Conservation (phyloP, 2,329 filamentous ascomycete species). For the Ophiocordyceps unilateralis region DNA sequence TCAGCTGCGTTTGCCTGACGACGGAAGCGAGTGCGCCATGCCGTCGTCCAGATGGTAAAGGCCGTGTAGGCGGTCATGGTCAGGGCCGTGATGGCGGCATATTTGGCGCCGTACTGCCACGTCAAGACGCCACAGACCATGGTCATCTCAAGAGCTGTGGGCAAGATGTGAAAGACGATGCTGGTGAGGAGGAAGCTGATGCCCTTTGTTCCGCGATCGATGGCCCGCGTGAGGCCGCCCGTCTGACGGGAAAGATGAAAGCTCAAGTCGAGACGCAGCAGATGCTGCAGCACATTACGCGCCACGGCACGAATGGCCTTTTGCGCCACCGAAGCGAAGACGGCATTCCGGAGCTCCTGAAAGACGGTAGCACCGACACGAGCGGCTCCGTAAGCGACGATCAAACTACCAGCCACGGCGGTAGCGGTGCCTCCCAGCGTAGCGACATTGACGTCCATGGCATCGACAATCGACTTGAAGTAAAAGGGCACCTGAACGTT, state of each 20-base stretch:
- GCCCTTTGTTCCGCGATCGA: constrained; percentile 93
- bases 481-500: constrained; percentile 98
- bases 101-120: constrained; percentile 84
- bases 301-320: constrained; percentile 90
- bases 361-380: constrained; percentile 79
- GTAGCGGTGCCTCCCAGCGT: constrained; percentile 74
- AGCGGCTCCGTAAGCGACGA: constrained; percentile 79
- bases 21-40: constrained; percentile 93
- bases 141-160: constrained; percentile 81
- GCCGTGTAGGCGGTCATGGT: constrained; percentile 91
- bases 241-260: constrained; percentile 94
- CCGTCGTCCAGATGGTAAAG: constrained; percentile 94
- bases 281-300: constrained; percentile 78
- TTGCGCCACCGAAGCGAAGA: constrained; percentile 93
- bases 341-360: constrained; percentile 85
- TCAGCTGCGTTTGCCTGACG: constrained; percentile 92
- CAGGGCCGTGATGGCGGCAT: constrained; percentile 72
- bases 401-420: constrained; percentile 80
- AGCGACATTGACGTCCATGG: constrained; percentile 92
- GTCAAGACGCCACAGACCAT: constrained; percentile 95
- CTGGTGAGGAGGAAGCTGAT: constrained; percentile 94
- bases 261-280: constrained; percentile 74
- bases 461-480: constrained; percentile 95
- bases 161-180: constrained; percentile 96
- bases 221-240: constrained; percentile 79